These are phyloP conservation scores for Lasiodiplodia gonubiensis DNA, from an alignment of 2,329 filamentous ascomycete genomes.

Conservation along the genomic window DNA sequence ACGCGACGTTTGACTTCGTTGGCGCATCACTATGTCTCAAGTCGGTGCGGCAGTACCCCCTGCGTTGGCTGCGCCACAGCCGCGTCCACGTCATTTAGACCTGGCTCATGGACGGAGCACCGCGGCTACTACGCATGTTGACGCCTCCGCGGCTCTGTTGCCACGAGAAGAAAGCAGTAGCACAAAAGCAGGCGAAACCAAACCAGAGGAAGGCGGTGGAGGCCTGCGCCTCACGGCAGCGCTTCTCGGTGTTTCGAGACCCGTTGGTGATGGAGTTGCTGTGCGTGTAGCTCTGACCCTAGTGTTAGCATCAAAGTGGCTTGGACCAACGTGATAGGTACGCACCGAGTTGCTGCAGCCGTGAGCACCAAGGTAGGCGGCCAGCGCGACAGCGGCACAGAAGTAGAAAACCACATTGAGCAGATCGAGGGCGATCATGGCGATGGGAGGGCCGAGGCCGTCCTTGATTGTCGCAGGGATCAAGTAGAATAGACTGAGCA, in stretches of 20 bases:
- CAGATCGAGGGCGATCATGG: conserved; percentile 63
- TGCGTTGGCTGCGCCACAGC: background rate
- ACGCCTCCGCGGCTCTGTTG: conserved; percentile 55
- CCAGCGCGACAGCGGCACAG: conserved; percentile 71
- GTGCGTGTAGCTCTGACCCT: conserved; percentile 48
- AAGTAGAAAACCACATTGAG: conserved; percentile 71
- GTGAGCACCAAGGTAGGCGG: conserved; percentile 70
- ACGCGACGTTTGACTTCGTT: background rate
- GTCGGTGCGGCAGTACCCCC: background rate
- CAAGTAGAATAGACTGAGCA: conserved; percentile 70
- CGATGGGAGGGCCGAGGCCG: conserved; percentile 57
- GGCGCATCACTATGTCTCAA: background rate
- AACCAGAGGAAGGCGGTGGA: conserved; percentile 80
- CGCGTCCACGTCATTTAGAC: conserved; percentile 48
- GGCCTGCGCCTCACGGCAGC: conserved; percentile 78
- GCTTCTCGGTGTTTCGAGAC: conserved; percentile 63
- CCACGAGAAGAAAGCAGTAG: conserved; percentile 54
- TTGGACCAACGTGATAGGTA: conserved; percentile 26
- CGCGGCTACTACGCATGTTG: conserved; percentile 53
- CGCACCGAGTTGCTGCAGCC: conserved; percentile 68
- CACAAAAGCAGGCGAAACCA: conserved; percentile 68
- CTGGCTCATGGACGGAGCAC: conserved; percentile 60
- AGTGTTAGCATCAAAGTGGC: conserved; percentile 21
- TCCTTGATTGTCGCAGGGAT: conserved; percentile 63
- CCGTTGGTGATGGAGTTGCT: conserved; percentile 67